These are phyloP conservation scores for Galerina sulciceps DNA, from an alignment of 768 basidiomycete genomes.

Conservation along the genomic window DNA sequence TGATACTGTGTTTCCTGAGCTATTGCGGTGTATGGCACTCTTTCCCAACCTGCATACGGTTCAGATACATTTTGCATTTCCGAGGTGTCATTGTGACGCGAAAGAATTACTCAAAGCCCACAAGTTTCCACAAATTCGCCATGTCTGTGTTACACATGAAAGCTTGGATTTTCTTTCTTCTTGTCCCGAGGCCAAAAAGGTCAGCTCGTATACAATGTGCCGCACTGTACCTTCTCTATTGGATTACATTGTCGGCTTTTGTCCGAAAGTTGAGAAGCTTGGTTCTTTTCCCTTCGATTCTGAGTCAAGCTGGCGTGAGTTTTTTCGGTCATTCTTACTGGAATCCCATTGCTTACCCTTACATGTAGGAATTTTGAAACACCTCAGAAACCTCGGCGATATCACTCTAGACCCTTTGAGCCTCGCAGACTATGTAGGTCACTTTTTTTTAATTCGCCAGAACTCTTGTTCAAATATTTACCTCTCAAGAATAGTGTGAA, in stretches of 20 bases:
- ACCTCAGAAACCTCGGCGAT: neutral
- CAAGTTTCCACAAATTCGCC: neutral
- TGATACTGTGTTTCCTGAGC: constrained; percentile 20
- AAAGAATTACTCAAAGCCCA: neutral
- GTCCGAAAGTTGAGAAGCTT: neutral
- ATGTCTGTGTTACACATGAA: neutral
- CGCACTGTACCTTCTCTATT: neutral
- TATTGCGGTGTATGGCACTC: constrained; percentile 24
- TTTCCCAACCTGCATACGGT: constrained; percentile 29
- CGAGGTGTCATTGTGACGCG: neutral
- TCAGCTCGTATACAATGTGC: neutral
- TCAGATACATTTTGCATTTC: neutral
- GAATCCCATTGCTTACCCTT: neutral
- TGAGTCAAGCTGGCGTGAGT: neutral
- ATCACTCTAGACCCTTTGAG: neutral
- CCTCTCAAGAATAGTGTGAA: neutral
- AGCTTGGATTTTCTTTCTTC: neutral
- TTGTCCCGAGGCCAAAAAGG: neutral
- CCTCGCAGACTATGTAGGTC: neutral
- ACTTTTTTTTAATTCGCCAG: neutral
- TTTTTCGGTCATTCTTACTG: neutral
- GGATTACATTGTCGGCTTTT: neutral
- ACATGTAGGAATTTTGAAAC: neutral
- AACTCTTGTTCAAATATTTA: neutral
- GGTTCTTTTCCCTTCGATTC: neutral